phyloP scores from a whole-genome alignment of 2,329 filamentous ascomycete genomes.

The Septoria linicola region DNA sequence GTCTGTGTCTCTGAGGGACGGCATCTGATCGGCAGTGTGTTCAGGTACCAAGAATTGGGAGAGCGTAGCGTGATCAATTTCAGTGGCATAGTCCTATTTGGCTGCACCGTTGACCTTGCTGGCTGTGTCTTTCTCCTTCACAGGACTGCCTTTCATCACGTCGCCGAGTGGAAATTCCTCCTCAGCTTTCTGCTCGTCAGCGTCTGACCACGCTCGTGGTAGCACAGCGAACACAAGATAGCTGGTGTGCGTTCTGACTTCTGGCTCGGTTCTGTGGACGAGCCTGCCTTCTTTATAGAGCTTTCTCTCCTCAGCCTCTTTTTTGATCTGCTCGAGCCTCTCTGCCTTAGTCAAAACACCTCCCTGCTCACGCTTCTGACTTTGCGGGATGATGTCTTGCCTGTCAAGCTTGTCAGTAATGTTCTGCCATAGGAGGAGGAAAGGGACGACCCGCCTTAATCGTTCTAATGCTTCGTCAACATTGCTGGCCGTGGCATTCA shows the following conservation, averaged over 20 bases:
- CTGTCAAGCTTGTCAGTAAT: slow-evolving; percentile 7
- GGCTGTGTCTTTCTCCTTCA: slow-evolving; percentile 11
- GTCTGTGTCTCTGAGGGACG: not conserved
- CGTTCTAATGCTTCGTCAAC: slow-evolving; percentile 77
- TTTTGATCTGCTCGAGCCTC: slow-evolving; percentile 36
- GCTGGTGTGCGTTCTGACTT: slow-evolving; percentile 95
- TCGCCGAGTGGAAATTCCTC: slow-evolving; percentile 27
- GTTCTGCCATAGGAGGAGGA: not conserved
- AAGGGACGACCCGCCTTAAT: slow-evolving; percentile 68
- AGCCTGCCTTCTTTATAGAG: slow-evolving; percentile 74
- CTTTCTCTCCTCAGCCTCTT: slow-evolving; percentile 48
- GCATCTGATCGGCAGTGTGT: too few species aligned
- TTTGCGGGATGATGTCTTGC: slow-evolving; percentile 15
- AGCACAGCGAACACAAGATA: slow-evolving; percentile 92
- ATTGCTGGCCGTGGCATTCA: slow-evolving; percentile 67
- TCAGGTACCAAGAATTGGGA: too few species aligned
- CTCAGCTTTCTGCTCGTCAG: slow-evolving; percentile 64
- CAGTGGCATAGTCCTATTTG: not conserved
- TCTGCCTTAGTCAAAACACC: slow-evolving; percentile 29
- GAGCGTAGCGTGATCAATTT: too few species aligned
- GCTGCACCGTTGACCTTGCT: not conserved
- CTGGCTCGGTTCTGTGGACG: slow-evolving; percentile 76
- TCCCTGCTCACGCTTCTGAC: slow-evolving; percentile 24
- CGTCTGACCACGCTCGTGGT: slow-evolving; percentile 79
- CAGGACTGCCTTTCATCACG: slow-evolving; percentile 20